phyloP scores from a whole-genome alignment of 306 rosid species.

The Cucurbita moschata region DNA sequence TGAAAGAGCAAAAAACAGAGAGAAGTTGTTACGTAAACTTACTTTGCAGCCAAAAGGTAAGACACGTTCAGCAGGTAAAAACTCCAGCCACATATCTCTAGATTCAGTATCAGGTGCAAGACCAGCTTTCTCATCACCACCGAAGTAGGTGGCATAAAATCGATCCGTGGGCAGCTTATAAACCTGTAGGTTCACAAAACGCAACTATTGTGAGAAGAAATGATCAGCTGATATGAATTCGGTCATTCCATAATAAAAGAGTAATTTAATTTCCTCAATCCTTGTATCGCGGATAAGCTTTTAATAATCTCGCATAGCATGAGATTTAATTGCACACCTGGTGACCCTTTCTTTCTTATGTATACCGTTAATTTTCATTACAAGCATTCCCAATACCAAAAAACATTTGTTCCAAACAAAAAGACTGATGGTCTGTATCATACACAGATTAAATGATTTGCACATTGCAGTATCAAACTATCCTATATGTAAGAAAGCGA shows the following conservation, averaged over 20 bases:
- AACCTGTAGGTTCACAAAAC: constrained; percentile 30
- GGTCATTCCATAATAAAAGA: neutral
- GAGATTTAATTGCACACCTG: neutral
- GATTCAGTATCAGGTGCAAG: constrained; percentile 85
- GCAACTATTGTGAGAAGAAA: neutral
- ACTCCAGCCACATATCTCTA: constrained; percentile 69
- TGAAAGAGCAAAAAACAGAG: neutral
- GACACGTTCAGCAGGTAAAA: constrained; percentile 69
- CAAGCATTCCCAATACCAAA: neutral
- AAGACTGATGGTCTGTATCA: neutral
- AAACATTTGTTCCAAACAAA: neutral
- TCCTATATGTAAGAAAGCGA: neutral
- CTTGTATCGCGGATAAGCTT: neutral
- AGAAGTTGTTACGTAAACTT: constrained; percentile 9
- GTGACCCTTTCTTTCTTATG: neutral
- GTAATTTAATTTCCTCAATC: neutral
- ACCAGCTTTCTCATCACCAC: constrained; percentile 77
- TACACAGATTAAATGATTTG: neutral
- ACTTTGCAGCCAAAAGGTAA: constrained; percentile 94
- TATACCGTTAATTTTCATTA: neutral
- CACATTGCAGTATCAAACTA: neutral
- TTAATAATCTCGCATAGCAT: neutral
- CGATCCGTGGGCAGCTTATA: constrained; percentile 65
- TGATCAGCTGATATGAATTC: neutral
- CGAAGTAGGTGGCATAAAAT: constrained; percentile 82